Base-by-base conservation (phyloP, 2,329 filamentous ascomycete species). In the Corinectria fuckeliana region DNA sequence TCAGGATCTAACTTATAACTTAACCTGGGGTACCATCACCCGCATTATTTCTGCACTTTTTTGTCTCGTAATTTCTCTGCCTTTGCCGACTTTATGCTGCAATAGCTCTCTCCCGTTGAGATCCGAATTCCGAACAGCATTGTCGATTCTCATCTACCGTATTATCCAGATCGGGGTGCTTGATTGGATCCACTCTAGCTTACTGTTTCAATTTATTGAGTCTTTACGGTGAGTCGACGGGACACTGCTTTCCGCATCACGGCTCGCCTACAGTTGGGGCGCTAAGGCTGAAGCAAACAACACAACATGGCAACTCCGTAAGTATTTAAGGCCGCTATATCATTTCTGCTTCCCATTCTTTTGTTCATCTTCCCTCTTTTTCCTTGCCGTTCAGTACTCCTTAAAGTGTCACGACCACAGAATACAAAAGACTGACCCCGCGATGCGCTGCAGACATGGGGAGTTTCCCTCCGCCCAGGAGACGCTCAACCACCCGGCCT, bases 401-500 rank as follows among this genome's bases (percentile, higher is more conserved):
- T n/a, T n/a, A n/a, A n/a, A n/a, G n/a, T n/a, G n/a, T n/a, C n/a
- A n/a, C n/a, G n/a, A n/a, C n/a, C n/a, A n/a, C n/a, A n/a, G 25
- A 20, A n/a, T 14, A 25, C 9, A n/a, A n/a, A 9, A 11, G n/a
- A 28, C 42, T 45, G 25, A 45, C 42, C 42, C 5, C 10, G 9
- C 23, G 8, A 59, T 55, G 56, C 51, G 26, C 44, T 38, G 18
- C 44, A 69, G 67, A 36, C 47, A 50, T 25, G 13, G 25, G 38
- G 42, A 32, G 30, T 74, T 76, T 44, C 78, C 80, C 28, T 83
- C 82, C 4, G 80, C 81, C 5, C 83, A 83, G 32, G 83, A 91
- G 70, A 84, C 89, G 28, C 74, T 85, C 62, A 77, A 82, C 39
- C 88, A 91, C 69, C 88, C 89, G 0, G 86, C 91, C 48, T 93